phyloP scores from a whole-genome alignment of 2,329 filamentous ascomycete genomes.

The Cyphellophora attinorum region DNA sequence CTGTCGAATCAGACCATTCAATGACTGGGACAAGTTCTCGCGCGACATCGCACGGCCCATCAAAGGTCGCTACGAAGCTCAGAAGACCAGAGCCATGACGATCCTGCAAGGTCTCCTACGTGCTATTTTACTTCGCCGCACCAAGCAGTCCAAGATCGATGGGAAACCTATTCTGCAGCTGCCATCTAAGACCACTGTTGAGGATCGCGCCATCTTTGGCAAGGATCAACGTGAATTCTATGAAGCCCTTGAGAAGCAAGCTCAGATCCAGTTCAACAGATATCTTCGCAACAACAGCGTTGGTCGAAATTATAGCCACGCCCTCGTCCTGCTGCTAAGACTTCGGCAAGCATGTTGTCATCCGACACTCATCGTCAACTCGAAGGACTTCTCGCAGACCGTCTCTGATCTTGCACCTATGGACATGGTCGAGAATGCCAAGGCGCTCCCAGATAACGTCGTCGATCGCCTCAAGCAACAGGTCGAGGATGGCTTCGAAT shows the following conservation, averaged over 20 bases:
- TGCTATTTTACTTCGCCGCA: conserved; percentile 71
- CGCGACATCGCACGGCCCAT: conserved; percentile 43
- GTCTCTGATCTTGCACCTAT: conserved; percentile 39
- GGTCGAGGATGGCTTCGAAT: conserved; percentile 54
- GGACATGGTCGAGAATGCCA: conserved; percentile 54
- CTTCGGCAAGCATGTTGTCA: conserved; percentile 77
- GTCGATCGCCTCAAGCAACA: conserved; percentile 52
- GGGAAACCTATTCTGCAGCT: conserved; percentile 66
- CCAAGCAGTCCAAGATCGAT: conserved; percentile 69
- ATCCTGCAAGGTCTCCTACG: conserved; percentile 67
- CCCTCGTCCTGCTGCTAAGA: conserved; percentile 69
- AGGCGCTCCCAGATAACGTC: conserved; percentile 48
- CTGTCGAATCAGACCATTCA: conserved; percentile 66
- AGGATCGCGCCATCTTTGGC: conserved; percentile 56
- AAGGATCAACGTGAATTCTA: conserved; percentile 60
- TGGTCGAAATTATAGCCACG: conserved; percentile 64
- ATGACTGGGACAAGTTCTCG: conserved; percentile 53
- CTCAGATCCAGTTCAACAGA: conserved; percentile 64
- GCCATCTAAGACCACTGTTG: conserved; percentile 54
- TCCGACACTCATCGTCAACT: conserved; percentile 50
- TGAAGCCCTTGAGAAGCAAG: conserved; percentile 53
- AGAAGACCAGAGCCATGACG: conserved; percentile 49
- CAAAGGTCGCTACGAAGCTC: conserved; percentile 27
- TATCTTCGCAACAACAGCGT: conserved; percentile 60
- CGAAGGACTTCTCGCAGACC: conserved; percentile 50